Base-by-base conservation (phyloP, 2,329 filamentous ascomycete genomes). In the Aureobasidium sp. region DNA sequence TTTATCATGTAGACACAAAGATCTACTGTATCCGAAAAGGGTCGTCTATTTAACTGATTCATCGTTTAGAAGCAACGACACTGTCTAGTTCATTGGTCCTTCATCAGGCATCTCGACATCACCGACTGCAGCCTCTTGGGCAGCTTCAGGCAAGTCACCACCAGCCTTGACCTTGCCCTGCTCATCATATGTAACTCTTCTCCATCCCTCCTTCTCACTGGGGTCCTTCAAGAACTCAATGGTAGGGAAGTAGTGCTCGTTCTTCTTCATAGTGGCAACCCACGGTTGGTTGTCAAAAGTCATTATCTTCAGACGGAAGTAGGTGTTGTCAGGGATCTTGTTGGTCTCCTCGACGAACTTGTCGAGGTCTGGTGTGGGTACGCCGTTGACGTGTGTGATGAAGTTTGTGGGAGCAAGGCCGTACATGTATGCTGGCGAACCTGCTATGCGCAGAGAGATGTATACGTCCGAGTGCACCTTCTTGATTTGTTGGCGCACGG, bases 181-280 rank as follows among this genome's bases (percentile, higher is more conserved):
- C 65, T 83, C 78, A 21, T 21, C 21, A 62, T 86, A 81, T 36
- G 80, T 80, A 48, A 84, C 74, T 34, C 81, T 79, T 68, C 76
- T 78, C 84, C 84, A 87, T 5, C 83, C 83, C 21, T 81, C 76
- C 5, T 77, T 72, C 63, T 79, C 74, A 1, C 69, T 71, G 2
- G 74, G 59, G 64, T 86, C 84, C 69, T 86, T 86, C 58, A 83
- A 70, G 64, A 85, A 86, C 72, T 87, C 84, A 34, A 85, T 82
- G 63, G 86, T 87, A 3, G 85, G 84, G 76, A 87, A 87, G 74
- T 99, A 99, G 75, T 99, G 94, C 72, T 99, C 93, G 69, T 97
- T 97, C 83, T 97, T 97, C 86, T 99, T 99, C 90, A 99, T 96
- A 9, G 94, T 99, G 42, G 95, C 90, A n/a, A 99, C 91, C 91